phyloP scores from a whole-genome alignment of 305 asterid genomes.

The Fraxinus ornus region DNA sequence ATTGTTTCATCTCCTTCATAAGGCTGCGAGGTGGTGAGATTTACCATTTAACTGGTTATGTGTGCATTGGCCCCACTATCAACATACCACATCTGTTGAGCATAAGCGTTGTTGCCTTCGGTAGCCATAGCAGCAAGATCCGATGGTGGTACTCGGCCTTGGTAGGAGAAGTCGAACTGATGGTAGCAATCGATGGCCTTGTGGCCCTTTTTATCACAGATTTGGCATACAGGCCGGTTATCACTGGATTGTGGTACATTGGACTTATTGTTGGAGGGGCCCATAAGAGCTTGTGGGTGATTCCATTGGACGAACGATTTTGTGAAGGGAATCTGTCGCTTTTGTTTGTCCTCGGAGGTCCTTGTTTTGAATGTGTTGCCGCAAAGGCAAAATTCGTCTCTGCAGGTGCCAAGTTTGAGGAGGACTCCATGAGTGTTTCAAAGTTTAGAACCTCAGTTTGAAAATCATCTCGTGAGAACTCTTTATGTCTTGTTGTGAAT shows the following conservation, averaged over 20 bases:
- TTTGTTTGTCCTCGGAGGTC: neutral
- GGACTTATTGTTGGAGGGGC: neutral
- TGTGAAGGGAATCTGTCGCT: too few relatives aligned
- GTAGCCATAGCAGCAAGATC: neutral
- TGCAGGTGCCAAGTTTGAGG: too few relatives aligned
- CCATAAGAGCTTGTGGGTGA: too few relatives aligned
- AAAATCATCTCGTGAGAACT: too few relatives aligned
- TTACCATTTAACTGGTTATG: neutral
- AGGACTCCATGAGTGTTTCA: too few relatives aligned
- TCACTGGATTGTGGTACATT: neutral
- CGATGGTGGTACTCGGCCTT: neutral
- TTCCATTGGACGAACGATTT: too few relatives aligned
- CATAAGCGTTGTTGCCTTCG: neutral
- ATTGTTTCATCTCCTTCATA: neutral
- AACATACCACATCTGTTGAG: neutral
- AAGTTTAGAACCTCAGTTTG: too few relatives aligned
- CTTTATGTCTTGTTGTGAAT: too few relatives aligned
- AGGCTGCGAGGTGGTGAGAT: neutral
- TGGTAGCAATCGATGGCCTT: neutral
- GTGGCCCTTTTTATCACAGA: neutral
- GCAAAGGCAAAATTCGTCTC: too few relatives aligned
- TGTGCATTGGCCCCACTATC: conserved; percentile 4
- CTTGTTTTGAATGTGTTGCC: too few relatives aligned
- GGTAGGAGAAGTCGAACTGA: neutral
- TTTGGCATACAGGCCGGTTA: neutral